Evolutionary conservation across 495 filamentous ascomycete species (phyloP).

Genomic region (Podospora pseudocomata): DNA sequence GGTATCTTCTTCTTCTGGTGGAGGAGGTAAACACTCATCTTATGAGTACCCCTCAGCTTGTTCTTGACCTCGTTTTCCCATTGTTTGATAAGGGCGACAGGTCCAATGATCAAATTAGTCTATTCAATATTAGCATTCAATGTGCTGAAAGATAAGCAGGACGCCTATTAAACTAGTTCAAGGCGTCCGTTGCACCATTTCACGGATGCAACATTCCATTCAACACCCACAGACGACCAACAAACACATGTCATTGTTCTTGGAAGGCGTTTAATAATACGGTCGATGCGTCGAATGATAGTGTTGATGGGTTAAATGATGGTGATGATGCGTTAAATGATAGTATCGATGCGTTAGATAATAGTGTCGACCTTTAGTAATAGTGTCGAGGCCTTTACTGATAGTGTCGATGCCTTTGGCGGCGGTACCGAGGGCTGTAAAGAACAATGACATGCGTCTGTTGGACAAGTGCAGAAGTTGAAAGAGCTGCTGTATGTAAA

Average conservation of each 20-base stretch:
- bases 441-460: too few species aligned
- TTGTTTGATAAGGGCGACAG: slow-evolving; percentile 81
- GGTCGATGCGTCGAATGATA: too few species aligned
- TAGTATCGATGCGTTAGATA: too few species aligned
- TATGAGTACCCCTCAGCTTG: slow-evolving; percentile 59
- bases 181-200: neutral
- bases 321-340: too few species aligned
- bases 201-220: neutral
- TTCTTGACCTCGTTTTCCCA: slow-evolving; percentile 82
- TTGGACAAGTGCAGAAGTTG: too few species aligned
- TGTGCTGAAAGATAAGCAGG: neutral
- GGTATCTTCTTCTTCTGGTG: slow-evolving; percentile 53
- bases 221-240: neutral
- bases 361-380: too few species aligned
- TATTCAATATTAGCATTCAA: slow-evolving; percentile 33
- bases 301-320: too few species aligned
- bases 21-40: slow-evolving; percentile 62
- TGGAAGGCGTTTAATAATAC: too few species aligned
- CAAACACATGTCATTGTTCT: neutral
- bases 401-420: too few species aligned
- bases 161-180: neutral
- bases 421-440: too few species aligned
- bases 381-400: too few species aligned
- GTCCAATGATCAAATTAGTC: slow-evolving; percentile 84
- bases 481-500: too few species aligned